These are phyloP conservation scores for Heritiera fomes DNA, from an alignment of 345 rosid species.

Conservation along the genomic window DNA sequence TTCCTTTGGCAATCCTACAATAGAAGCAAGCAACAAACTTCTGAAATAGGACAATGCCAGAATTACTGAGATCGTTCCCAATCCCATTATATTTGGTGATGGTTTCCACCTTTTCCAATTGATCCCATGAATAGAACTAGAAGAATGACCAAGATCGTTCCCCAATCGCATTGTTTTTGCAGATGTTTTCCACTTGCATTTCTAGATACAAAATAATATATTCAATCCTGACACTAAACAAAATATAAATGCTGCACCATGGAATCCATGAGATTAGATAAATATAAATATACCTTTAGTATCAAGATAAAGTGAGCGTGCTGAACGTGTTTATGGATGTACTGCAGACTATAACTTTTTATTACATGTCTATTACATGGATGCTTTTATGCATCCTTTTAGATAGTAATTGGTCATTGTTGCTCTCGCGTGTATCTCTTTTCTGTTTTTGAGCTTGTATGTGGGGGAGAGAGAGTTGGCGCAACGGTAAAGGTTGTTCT, in stretches of 20 bases:
- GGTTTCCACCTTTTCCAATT: neutral
- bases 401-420: neutral
- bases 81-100: neutral
- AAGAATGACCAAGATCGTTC: neutral
- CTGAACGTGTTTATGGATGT: neutral
- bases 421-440: neutral
- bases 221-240: neutral
- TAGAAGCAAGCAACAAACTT: too few relatives aligned
- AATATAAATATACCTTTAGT: neutral
- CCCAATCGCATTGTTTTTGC: neutral
- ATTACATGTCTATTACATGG: neutral
- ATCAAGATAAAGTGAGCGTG: neutral
- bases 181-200: neutral
- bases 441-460: neutral
- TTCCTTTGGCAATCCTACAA: too few relatives aligned
- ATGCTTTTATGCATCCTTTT: neutral
- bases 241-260: neutral
- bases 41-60: too few relatives aligned
- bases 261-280: neutral
- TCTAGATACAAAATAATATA: neutral
- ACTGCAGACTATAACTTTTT: neutral
- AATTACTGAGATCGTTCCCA: too few relatives aligned
- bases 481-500: too few relatives aligned
- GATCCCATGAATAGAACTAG: neutral
- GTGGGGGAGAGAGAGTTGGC: neutral